These are phyloP conservation scores for Larix kaempferi DNA, from an alignment of 75 land plant species.

Conservation along the genomic window DNA sequence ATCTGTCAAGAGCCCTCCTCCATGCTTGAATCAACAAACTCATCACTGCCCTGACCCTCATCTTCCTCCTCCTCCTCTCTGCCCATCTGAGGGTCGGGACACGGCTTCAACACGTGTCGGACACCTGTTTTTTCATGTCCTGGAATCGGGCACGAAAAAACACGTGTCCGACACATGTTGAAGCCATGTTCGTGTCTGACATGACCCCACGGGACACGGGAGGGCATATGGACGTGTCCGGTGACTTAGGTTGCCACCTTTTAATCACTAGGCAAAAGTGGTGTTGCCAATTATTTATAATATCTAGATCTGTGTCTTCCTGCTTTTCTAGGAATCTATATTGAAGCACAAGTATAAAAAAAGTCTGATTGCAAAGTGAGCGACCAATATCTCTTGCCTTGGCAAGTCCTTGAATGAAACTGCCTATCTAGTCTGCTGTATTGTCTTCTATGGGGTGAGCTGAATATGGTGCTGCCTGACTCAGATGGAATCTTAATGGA, in stretches of 20 bases:
- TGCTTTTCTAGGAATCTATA: not conserved
- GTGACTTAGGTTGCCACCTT: not conserved
- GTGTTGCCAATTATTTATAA: not conserved
- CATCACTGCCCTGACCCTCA: too few species aligned
- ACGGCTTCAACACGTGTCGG: too few species aligned
- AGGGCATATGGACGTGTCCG: too few species aligned
- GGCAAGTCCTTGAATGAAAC: not conserved
- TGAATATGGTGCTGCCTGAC: conserved; percentile 7
- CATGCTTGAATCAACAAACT: too few species aligned
- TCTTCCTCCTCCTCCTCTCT: too few species aligned
- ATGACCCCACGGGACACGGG: too few species aligned
- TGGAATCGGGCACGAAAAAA: too few species aligned
- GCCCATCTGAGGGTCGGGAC: too few species aligned
- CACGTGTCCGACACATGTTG: too few species aligned
- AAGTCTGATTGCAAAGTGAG: not conserved
- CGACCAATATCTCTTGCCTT: not conserved
- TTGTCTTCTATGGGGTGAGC: not conserved
- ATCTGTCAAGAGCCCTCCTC: too few species aligned
- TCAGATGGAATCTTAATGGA: conserved; percentile 8
- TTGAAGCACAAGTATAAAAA: not conserved
- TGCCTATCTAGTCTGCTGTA: not conserved
- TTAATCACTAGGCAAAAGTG: not conserved
- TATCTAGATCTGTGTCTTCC: not conserved
- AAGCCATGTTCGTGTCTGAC: too few species aligned
- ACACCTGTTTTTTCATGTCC: too few species aligned